Conservation (phyloP, 2,329 filamentous ascomycete genomes). For the Microdochium bolleyi region DNA sequence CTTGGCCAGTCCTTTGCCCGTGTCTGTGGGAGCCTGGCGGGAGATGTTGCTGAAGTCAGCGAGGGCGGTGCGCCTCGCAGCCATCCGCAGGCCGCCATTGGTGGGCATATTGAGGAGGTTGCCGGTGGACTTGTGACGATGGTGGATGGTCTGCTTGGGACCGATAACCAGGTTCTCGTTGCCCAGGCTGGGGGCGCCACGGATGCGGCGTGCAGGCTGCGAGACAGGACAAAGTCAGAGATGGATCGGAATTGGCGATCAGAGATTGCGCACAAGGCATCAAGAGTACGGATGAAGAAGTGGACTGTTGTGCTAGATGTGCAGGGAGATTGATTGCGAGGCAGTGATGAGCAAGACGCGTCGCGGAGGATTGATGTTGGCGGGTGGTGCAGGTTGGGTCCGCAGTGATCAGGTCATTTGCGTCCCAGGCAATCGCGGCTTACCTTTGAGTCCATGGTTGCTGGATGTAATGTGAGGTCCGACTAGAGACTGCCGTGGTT, state of each 20-base stretch:
- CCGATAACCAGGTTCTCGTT: conserved; percentile 62
- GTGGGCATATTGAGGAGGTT: conserved; percentile 43
- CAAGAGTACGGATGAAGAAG: background rate
- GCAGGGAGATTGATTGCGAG: background rate
- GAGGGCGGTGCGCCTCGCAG: conserved; percentile 70
- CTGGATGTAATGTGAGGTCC: background rate
- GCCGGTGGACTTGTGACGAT: conserved; percentile 75
- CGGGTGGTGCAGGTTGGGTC: background rate
- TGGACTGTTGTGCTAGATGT: background rate
- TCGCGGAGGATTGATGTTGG: background rate
- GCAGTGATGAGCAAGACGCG: background rate
- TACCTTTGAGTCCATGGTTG: conserved; percentile 12
- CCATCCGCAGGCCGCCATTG: conserved; percentile 50
- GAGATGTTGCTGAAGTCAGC: conserved; percentile 72
- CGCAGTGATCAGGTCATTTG: no score
- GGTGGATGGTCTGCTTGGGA: conserved; percentile 58
- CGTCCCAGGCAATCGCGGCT: conserved; percentile 1
- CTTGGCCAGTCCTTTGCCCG: conserved; percentile 11
- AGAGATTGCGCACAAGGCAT: background rate
- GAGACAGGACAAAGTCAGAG: conserved; percentile 7
- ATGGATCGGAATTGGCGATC: background rate
- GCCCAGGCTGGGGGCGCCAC: conserved; percentile 48
- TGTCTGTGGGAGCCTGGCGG: conserved; percentile 14
- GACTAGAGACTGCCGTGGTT: background rate
- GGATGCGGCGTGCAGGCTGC: conserved; percentile 62